Conservation (phyloP, 441 rosid genomes). For the Gossypium trilobum region DNA sequence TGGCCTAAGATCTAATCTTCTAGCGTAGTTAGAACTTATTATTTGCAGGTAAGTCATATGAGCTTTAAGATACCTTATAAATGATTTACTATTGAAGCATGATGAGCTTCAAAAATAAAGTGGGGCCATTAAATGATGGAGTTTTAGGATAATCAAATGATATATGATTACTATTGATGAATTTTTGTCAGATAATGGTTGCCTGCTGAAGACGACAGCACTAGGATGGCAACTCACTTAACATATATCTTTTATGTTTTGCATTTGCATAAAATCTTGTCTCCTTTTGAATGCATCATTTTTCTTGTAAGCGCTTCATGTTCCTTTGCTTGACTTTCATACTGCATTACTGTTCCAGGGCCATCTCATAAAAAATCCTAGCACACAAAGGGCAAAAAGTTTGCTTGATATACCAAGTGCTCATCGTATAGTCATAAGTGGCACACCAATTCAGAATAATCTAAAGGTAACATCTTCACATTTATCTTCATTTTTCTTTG, state of each 20-base stretch:
- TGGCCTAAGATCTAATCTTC: not conserved
- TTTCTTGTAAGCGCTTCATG: slow-evolving; percentile 2
- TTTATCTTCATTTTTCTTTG: not conserved
- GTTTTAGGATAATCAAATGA: not conserved
- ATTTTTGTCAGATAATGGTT: not conserved
- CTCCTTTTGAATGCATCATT: not conserved
- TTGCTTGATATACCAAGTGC: slow-evolving; percentile 86
- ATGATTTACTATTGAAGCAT: not conserved
- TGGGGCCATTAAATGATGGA: not conserved
- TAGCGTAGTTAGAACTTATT: not conserved
- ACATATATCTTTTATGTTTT: not conserved
- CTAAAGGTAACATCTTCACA: slow-evolving; percentile 56
- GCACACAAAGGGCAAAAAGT: slow-evolving; percentile 93
- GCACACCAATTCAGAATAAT: slow-evolving; percentile 93
- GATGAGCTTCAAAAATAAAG: not conserved
- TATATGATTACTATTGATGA: not conserved
- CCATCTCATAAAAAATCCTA: slow-evolving; percentile 90
- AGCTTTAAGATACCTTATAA: not conserved
- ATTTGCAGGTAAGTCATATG: not conserved
- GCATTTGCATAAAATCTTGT: not conserved
- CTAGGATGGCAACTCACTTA: not conserved
- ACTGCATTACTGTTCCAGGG: slow-evolving; percentile 38
- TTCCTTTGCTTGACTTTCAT: slow-evolving; percentile 9
- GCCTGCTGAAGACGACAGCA: not conserved
- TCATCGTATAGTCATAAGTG: slow-evolving; percentile 81